A percentile compares a stretch with the other conserved stretches of the same genome.
These are phyloP conservation scores for Verticillium longisporum DNA, from an alignment of 2,329 filamentous ascomycete species.

Conservation along the genomic window DNA sequence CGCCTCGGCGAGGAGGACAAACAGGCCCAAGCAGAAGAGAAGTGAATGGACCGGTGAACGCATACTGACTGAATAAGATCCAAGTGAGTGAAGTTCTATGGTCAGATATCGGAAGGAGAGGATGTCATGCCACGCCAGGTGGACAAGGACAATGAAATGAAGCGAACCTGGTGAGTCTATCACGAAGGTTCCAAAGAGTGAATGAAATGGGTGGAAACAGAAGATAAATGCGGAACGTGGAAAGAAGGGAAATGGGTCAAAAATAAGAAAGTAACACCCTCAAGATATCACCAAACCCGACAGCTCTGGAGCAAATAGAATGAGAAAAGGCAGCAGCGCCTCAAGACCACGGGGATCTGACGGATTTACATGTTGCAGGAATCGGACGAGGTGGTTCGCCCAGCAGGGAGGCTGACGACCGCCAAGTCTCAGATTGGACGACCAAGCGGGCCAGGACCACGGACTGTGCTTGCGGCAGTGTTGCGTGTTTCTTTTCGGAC, in stretches of 20 bases:
- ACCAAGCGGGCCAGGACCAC: background rate
- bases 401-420: background rate
- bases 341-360: background rate
- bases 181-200: background rate
- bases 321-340: background rate
- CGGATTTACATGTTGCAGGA: constrained; percentile 1
- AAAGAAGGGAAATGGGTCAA: constrained; percentile 3
- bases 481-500: background rate
- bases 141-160: background rate
- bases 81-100: background rate
- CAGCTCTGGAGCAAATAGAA: background rate
- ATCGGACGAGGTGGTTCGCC: background rate
- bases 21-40: constrained; percentile 7
- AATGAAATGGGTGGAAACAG: background rate
- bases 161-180: background rate
- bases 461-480: background rate
- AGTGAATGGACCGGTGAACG: constrained; percentile 7
- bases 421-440: background rate
- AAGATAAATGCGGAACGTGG: background rate
- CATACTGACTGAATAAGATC: constrained; percentile 1
- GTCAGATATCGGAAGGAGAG: background rate
- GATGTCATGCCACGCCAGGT: constrained; percentile 8
- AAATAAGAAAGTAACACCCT: background rate
- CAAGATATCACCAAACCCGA: background rate
- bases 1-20: constrained; percentile 17